Base-by-base conservation (phyloP, 179 eudicot species). In the Monotropa hypopitys region DNA sequence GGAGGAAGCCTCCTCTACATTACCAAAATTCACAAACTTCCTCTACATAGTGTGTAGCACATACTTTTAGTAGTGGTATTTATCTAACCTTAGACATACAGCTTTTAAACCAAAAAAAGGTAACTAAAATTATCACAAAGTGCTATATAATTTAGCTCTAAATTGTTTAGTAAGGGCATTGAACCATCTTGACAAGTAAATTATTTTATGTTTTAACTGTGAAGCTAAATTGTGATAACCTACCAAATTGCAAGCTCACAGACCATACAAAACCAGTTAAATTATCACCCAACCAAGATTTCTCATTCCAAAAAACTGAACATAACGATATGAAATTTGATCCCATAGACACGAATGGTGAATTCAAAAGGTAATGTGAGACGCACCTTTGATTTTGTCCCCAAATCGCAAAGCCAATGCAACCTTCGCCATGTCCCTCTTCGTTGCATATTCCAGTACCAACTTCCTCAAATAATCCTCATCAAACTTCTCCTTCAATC, bases 401-500 rank as follows among this genome's bases (percentile, higher is more conserved):
- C 83, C 88, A 33, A 85, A 89, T 13, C 79, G 81, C 76, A 89
- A 47, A 23, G 89, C 83, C 53, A 83, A 71, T 7, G 90, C 89
- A 76, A 87, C 78, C 86, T 81, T 87, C 11, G 90, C 83, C 88
- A 87, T 85, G 65, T 87, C 92, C 76, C 85, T 86, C 81, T 89
- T 86, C 12, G 77, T 69, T 16, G 87, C 78, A 47, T 85, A 84
- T 75, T 86, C 86, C 74, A 84, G 32, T 21, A 86, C 86, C 85
- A 86, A 51, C 49, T 80, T 83, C 88, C 61, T 86, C 79, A 81
- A 84, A 70, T 84, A 84, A 78, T 83, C 88, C 38, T 80, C 84
- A 45, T 89, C 89, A 81, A 87, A 81, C 81, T 59, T 81, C 5
- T 82, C 86, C 80, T 78, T 83, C 83, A 89, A 80, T 20, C 88